Conservation (phyloP, 2,329 filamentous ascomycete genomes). For the Scedosporium boydii region DNA sequence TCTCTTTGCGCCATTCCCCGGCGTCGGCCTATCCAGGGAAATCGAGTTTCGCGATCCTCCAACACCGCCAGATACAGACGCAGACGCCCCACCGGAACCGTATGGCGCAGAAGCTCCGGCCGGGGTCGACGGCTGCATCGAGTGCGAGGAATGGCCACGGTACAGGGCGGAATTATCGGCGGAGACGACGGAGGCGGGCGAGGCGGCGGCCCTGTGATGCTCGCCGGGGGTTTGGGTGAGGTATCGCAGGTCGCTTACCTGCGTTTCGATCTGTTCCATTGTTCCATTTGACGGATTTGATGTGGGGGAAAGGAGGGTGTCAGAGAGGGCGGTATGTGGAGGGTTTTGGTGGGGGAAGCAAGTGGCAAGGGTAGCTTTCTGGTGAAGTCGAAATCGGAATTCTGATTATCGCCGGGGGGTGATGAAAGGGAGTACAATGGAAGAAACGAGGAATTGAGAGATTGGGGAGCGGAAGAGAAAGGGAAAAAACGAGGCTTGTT, state of each 20-base stretch:
- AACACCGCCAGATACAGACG: background rate
- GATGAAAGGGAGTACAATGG: constrained; percentile 2
- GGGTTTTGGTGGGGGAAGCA: background rate
- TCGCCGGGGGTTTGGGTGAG: constrained; percentile 24
- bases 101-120: constrained; percentile 2
- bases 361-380: background rate
- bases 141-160: background rate
- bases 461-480: background rate
- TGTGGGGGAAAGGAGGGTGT: background rate
- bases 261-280: constrained; percentile 46
- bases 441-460: constrained; percentile 3
- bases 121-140: constrained; percentile 8
- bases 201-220: background rate
- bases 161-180: background rate
- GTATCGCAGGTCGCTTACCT: constrained; percentile 44
- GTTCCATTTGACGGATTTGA: constrained; percentile 10
- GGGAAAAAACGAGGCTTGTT: background rate
- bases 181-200: background rate
- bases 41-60: background rate
- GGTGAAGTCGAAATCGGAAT: background rate
- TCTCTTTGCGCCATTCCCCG: constrained; percentile 18
- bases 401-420: background rate
- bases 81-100: background rate
- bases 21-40: background rate
- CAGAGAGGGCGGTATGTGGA: background rate